Base-by-base conservation (phyloP, 768 basidiomycete genomes). In the Hemileccinum impolitum region DNA sequence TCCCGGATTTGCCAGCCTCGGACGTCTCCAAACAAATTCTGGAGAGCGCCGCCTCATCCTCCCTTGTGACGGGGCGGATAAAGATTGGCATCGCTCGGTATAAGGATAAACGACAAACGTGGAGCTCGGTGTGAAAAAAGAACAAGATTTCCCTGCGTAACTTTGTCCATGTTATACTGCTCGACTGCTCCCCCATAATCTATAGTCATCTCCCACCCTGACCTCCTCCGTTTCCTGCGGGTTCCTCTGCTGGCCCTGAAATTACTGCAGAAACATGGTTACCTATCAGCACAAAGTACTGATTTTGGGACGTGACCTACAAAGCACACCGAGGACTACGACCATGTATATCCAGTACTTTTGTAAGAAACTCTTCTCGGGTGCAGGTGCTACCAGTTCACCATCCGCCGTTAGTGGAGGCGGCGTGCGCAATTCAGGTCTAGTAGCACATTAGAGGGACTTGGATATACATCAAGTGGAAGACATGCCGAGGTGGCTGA, bases 281-380 rank as follows among this genome's bases (percentile, higher is more conserved):
- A 50, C 7, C 10, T 12, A 26, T 43, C 25, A 42, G 28, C 11
- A 14, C 9, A 32, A 26, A 52, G 25, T 14, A 30, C 42, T 8
- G 15, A 19, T 21, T 13, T 26, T 4, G 36, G 19, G 23, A 43
- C 4, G 18, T 12, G 45, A 77, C 84, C 66, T 61, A 88, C 85
- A 45, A 15, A 87, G 59, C 38, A 82, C 78, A 15, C 86, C 60
- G 10, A 85, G 65, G 38, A 79, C 65, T 3, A 81, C 75, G 36
- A 76, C 70, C 32, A 90, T 78, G 58, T 92, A 93, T 67, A 93
- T 73, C 93, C 93, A 94, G 66, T 94, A 94, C 64, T 93, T 94
- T 60, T 90, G 87, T 36, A 93, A 48, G 67, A 94, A 90, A 11
- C 81, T 72, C 67, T 92, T 87, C 61, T 94, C 90, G 0, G 78